Evolutionary conservation across 805 yeast genomes (phyloP).

Genomic region (Komagataella mondaviorum): DNA sequence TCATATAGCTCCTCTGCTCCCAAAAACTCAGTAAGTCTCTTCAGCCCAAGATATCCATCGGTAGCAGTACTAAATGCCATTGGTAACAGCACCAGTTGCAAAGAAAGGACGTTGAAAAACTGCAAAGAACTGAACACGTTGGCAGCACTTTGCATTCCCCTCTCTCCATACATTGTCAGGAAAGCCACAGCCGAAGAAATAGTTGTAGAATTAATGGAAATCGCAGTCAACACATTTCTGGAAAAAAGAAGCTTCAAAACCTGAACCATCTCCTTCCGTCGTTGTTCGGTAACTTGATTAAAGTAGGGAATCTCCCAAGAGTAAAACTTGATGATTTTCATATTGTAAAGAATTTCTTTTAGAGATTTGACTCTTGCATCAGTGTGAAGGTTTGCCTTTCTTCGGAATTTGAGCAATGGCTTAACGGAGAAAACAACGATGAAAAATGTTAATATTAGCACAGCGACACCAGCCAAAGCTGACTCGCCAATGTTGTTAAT

Average conservation of each 20-base stretch:
- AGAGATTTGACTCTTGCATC: slow-evolving; percentile 66
- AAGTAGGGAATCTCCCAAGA: slow-evolving; percentile 83
- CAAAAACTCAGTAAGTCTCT: slow-evolving; percentile 36
- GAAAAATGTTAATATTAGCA: slow-evolving; percentile 34
- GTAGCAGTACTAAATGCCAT: slow-evolving; percentile 50
- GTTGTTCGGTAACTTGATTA: slow-evolving; percentile 34
- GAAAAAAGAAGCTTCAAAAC: slow-evolving; percentile 48
- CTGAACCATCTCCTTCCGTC: slow-evolving; percentile 47
- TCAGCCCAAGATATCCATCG: slow-evolving; percentile 44
- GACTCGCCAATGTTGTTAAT: slow-evolving; percentile 58
- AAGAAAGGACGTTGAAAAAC: slow-evolving; percentile 46
- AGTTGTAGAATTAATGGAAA: slow-evolving; percentile 46
- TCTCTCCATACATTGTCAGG: slow-evolving; percentile 23
- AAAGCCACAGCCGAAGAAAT: slow-evolving; percentile 37
- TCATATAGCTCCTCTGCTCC: slow-evolving; percentile 13
- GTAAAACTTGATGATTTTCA: slow-evolving; percentile 74
- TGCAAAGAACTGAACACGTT: slow-evolving; percentile 59
- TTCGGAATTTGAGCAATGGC: slow-evolving; percentile 38
- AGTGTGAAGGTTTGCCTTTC: slow-evolving; percentile 45
- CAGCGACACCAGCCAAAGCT: slow-evolving; percentile 60
- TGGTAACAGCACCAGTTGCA: slow-evolving; percentile 58
- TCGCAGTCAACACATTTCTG: slow-evolving; percentile 45
- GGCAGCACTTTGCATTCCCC: slow-evolving; percentile 36
- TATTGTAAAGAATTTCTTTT: slow-evolving; percentile 66
- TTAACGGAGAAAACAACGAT: slow-evolving; percentile 31